A percentile compares a stretch with the other conserved stretches of the same genome.
Conservation (phyloP, 2,329 filamentous ascomycete species). For the Chaetothyriales sp. region DNA sequence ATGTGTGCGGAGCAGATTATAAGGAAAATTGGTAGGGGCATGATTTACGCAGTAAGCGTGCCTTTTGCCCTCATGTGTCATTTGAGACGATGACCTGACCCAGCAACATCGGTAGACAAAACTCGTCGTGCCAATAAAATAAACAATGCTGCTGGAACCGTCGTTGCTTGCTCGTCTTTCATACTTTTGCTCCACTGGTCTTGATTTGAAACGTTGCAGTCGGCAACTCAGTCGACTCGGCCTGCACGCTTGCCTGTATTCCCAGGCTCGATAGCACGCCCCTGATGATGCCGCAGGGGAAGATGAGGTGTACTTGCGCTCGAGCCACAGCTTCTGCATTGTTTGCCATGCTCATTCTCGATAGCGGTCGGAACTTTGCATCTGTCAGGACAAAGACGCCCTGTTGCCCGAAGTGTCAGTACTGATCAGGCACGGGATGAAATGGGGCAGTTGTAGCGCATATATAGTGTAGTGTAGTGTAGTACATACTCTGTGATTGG, state of each 20-base stretch:
- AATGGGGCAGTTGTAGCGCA: too few relatives aligned
- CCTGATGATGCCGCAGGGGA: slow-evolving; percentile 82
- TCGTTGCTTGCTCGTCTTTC: background rate
- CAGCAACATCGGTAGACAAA: background rate
- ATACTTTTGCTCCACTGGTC: slow-evolving; percentile 30
- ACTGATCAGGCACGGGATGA: too few relatives aligned
- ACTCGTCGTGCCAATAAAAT: background rate
- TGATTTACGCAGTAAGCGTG: background rate
- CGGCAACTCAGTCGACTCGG: slow-evolving; percentile 74
- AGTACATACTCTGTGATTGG: slow-evolving; percentile 67
- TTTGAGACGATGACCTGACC: background rate
- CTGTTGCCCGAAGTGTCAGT: slow-evolving; percentile 25
- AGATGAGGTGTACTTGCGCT: slow-evolving; percentile 71
- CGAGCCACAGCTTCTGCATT: slow-evolving; percentile 56
- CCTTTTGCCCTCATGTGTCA: background rate
- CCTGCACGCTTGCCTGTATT: slow-evolving; percentile 79
- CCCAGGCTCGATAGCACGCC: slow-evolving; percentile 87
- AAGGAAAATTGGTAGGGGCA: background rate
- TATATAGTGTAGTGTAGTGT: too few relatives aligned
- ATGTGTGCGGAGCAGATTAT: slow-evolving; percentile 10
- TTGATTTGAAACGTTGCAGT: slow-evolving; percentile 92
- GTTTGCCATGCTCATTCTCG: slow-evolving; percentile 72
- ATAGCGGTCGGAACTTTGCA: slow-evolving; percentile 74
- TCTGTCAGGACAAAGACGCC: slow-evolving; percentile 95
- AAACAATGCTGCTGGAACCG: background rate